Base-by-base conservation (phyloP, 129 eudicot genomes). In the Erigeron canadensis region DNA sequence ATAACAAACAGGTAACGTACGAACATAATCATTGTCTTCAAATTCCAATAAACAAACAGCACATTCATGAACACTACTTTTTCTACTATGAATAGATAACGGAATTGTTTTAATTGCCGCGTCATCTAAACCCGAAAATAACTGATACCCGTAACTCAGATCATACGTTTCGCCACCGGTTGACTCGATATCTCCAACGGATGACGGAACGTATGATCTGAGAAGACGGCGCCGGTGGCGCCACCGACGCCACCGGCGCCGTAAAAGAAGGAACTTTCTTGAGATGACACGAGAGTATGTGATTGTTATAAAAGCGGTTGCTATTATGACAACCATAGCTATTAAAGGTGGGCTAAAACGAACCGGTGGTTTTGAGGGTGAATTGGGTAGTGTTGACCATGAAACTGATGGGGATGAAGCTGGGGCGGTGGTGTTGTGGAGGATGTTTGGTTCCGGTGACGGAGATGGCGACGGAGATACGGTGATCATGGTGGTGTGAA, bases 291-390 rank as follows among this genome's bases (percentile, higher is more conserved):
- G 91, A 1, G 94, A 90, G 85, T 88, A 95, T 7, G 99, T 85
- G 75, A 95, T 83, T 73, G 90, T 55, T 58, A 95, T 70, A 66
- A 95, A 95, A 2, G 99, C 99, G 6, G 96, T 79, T 15, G 96
- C 96, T 59, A 91, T 88, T 51, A 86, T 84, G 6, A 85, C 89
- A 5, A 95, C 97, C 99, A 90, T 95, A 10, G 94, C 96, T 51
- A 95, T 95, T 56, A 95, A 65, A 16, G 99, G 99, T 5, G 99
- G 99, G 8, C 86, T 95, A 76, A 95, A 90, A 4, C 88, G 82
- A 1, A 95, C 88, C 3, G 97, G 91, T 6, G 75, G 79, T 44
- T 87, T 89, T 2, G 92, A 81, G 37, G 91, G 74, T 28, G 88
- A 74, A 13, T 78, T 51, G 0, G 79, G 10, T n/a, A n/a, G n/a